Base-by-base conservation (phyloP, 2,329 filamentous ascomycete species). In the Fusarium tanahbumbuense region DNA sequence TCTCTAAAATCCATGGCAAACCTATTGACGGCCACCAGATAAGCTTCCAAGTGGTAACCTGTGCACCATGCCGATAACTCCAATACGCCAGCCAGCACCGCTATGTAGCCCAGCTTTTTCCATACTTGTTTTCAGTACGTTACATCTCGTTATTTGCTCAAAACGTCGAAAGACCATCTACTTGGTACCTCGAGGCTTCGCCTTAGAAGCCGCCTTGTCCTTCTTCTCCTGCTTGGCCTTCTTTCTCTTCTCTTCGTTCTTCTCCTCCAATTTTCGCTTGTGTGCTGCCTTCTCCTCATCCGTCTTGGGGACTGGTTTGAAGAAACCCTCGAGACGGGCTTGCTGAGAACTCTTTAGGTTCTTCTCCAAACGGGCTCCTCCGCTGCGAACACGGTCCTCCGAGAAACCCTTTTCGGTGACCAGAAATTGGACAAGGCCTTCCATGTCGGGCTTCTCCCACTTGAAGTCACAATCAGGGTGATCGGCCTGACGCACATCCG, bases 361-460 rank as follows among this genome's bases (percentile, higher is more conserved):
- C 87, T 98, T 99, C 78, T 92, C 88, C 61, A 99, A 83, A 59
- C 93, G 89, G 4, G 89, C 87, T 1, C 92, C 94, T 28, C 87
- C 95, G 45, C 87, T 89, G 40, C 94, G 89, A 11, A 99, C 96
- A 20, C 96, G 88, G 77, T 99, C 96, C 79, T 99, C 97, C 30
- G 91, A 97, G 85, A 99, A 99, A 1, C 94, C 96, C 83, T 99
- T 99, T 77, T 98, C 96, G 8, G 89, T 89, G 6, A 97, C 96
- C 4, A 99, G 84, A 80, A 93, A 99, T 74, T 96, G 88, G 68
- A 99, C 88, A 0, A 99, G 87, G 0, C 93, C 95, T 4, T 98
- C 94, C 3, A 96, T 85, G 75, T 99, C 94, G 6, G 96, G 96
- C 64, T 91, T 91, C 46, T 98, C 94, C 96, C 97, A 99, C 81